phyloP scores from a whole-genome alignment of 208 protist genomes.

The Crithidia acanthocephali region DNA sequence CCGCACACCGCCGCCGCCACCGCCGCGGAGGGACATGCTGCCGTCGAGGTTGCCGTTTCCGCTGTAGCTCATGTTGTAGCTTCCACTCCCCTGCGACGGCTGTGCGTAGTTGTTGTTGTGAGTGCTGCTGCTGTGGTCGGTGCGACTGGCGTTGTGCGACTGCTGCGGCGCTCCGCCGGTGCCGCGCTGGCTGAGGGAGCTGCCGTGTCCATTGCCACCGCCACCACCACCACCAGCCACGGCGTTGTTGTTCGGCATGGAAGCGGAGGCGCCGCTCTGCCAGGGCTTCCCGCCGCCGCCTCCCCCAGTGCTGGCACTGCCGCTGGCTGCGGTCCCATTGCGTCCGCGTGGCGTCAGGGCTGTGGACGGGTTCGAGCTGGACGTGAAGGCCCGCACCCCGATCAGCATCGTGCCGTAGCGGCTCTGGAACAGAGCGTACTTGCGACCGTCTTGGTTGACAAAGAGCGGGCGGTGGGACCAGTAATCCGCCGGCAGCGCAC shows the following conservation, averaged over 20 bases:
- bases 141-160: neutral
- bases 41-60: neutral
- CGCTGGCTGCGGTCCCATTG: neutral
- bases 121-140: neutral
- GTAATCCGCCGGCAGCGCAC: conserved; percentile 40
- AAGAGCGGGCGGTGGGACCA: conserved; percentile 48
- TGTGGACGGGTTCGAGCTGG: neutral
- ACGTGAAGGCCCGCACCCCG: conserved; percentile 54
- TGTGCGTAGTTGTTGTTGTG: neutral
- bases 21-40: neutral
- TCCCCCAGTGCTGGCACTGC: too few relatives aligned
- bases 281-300: conserved; percentile 4
- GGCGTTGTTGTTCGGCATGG: conserved; percentile 5
- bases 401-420: conserved; percentile 76
- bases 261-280: neutral
- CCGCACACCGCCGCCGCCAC: neutral
- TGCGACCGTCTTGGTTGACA: conserved; percentile 67
- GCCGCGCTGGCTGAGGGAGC: neutral
- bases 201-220: conserved; percentile 5
- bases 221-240: too few relatives aligned
- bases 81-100: too few relatives aligned
- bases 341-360: neutral
- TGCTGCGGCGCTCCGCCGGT: neutral
- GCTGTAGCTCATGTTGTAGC: neutral
- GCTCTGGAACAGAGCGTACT: conserved; percentile 67